These are phyloP conservation scores for Diddensiella santjacobensis DNA, from an alignment of 805 yeast genomes.

Conservation along the genomic window DNA sequence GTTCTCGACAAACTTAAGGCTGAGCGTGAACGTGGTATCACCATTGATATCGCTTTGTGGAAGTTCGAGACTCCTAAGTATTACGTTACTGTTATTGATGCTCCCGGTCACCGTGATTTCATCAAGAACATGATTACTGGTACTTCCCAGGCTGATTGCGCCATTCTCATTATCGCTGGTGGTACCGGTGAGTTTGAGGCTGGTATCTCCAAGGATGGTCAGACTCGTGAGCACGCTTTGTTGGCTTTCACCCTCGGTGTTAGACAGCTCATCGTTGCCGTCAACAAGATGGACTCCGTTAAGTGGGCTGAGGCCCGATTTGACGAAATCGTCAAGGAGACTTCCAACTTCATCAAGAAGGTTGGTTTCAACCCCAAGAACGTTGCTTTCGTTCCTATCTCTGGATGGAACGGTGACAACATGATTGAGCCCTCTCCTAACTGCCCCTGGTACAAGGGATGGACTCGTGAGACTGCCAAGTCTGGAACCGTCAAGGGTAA, in stretches of 20 bases:
- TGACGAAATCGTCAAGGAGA: conserved; percentile 73
- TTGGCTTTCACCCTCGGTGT: conserved; percentile 89
- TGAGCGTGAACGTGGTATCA: conserved; percentile 96
- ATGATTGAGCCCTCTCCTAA: conserved; percentile 78
- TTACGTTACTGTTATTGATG: conserved; percentile 88
- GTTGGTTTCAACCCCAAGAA: conserved; percentile 81
- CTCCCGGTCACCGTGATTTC: conserved; percentile 96
- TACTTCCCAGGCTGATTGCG: conserved; percentile 92
- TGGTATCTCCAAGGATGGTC: conserved; percentile 92
- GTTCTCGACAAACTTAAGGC: conserved; percentile 93
- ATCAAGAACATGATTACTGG: conserved; percentile 95
- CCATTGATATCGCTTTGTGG: conserved; percentile 91
- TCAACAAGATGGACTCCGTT: conserved; percentile 94
- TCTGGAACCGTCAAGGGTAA: conserved; percentile 72
- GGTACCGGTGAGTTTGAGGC: conserved; percentile 95
- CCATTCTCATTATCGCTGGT: conserved; percentile 85
- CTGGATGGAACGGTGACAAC: conserved; percentile 93
- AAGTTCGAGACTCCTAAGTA: conserved; percentile 89
- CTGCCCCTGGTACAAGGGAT: conserved; percentile 88
- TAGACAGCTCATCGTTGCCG: conserved; percentile 79
- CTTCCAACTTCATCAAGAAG: conserved; percentile 76
- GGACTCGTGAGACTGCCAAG: conserved; percentile 74
- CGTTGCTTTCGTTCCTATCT: conserved; percentile 84
- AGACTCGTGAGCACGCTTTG: conserved; percentile 93
- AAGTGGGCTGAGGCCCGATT: conserved; percentile 81